Base-by-base conservation (phyloP, 2,329 filamentous ascomycete genomes). In the Colletotrichum musae region DNA sequence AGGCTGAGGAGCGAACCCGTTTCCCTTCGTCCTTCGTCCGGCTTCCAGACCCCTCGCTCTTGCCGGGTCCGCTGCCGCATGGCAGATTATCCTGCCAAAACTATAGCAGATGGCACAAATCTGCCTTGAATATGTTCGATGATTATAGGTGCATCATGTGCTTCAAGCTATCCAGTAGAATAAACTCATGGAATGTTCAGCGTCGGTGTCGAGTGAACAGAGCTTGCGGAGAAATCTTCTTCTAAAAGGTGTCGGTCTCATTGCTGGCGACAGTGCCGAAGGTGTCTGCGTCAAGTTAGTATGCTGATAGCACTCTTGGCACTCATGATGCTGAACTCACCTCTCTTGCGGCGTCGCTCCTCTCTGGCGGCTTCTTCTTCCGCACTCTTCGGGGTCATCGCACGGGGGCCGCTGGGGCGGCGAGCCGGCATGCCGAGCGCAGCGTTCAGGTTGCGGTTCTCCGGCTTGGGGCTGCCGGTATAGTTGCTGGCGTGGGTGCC, bases 351-450 rank as follows among this genome's bases (percentile, higher is more conserved):
- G 73, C 87, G 81, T 72, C 85, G 81, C 70, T 87, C 86, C 28
- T 83, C 83, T 62, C 79, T 79, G 9, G 80, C 80, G 21, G 80
- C 80, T 66, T 85, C 85, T 50, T 86, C 83, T 54, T 85, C 80
- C 0, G 81, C 81, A 66, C 82, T 86, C 77, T 83, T 88, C 0
- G 88, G 88, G 5, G 88, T 90, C 88, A 90, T 90, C 18, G 88
- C 87, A 71, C 88, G 79, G 15, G 88, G 88, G 24, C 88, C 88
- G 61, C 86, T 89, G 26, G 88, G 88, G 66, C 87, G 79, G 57
- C 88, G 82, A 9, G 82, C 77, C n/a, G 86, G 86, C 4, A 85
- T 81, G 6, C 85, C 85, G 6, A 87, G 80, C 6, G 85, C 87
- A 16, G 82, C 83, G 74, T 82, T 89, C 48, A 90, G 77, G 73